A percentile compares a stretch with the other conserved stretches of the same genome.
These are phyloP conservation scores for Nannizziopsis arthrosporioides DNA, from an alignment of 2,329 filamentous ascomycete genomes.

Conservation along the genomic window DNA sequence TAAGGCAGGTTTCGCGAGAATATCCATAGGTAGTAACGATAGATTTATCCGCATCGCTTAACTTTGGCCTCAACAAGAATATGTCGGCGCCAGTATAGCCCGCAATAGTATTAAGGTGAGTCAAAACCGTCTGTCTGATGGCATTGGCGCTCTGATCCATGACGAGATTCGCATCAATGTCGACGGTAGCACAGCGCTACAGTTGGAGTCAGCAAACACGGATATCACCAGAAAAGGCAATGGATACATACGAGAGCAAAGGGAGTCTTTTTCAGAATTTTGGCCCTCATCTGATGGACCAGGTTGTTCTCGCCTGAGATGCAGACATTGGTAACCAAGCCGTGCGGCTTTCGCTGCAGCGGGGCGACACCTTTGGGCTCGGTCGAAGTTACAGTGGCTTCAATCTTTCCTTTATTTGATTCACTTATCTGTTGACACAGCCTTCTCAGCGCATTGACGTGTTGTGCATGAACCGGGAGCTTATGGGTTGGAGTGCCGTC, in stretches of 20 bases:
- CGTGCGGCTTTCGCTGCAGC: constrained; percentile 40
- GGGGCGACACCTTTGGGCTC: constrained; percentile 56
- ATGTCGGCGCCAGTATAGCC: constrained; percentile 89
- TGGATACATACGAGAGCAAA: constrained; percentile 67
- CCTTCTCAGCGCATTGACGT: constrained; percentile 65
- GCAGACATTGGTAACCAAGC: constrained; percentile 73
- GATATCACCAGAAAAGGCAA: constrained; percentile 9
- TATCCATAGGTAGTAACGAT: constrained; percentile 63
- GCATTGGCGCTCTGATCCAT: constrained; percentile 59
- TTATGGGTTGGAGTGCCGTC: constrained; percentile 78
- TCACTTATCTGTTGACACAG: constrained; percentile 74
- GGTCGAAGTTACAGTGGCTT: constrained; percentile 73
- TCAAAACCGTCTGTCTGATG: constrained; percentile 63
- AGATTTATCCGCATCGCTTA: constrained; percentile 63
- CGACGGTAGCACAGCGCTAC: constrained; percentile 83
- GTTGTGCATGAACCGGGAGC: constrained; percentile 81
- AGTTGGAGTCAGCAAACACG: constrained; percentile 13
- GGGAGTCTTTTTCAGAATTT: constrained; percentile 80
- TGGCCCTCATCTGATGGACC: constrained; percentile 80
- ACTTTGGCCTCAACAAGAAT: constrained; percentile 83
- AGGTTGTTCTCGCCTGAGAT: constrained; percentile 78
- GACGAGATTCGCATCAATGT: constrained; percentile 83
- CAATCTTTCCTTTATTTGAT: constrained; percentile 55
- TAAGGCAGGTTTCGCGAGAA: constrained; percentile 66
- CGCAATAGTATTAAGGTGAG: constrained; percentile 77